Percentiles rank a stretch among this genome's conserved stretches.
These are phyloP conservation scores for Solanum aculeatissimum DNA, from an alignment of 305 asterid genomes.

Conservation along the genomic window DNA sequence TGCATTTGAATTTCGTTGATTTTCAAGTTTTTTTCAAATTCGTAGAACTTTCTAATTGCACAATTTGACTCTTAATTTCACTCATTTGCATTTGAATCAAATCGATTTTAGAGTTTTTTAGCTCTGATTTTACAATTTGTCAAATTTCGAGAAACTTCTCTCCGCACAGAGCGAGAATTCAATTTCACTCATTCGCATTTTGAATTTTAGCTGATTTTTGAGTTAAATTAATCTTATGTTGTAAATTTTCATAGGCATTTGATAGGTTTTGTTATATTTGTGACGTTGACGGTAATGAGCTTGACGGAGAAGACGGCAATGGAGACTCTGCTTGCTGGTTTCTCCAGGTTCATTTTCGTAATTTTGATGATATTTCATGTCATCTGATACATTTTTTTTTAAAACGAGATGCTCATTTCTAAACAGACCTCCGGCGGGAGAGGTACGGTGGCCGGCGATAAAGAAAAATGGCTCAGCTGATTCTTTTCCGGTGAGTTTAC, in stretches of 20 bases:
- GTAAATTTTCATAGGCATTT: constrained; percentile 37
- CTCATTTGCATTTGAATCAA: not conserved
- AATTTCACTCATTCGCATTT: not conserved
- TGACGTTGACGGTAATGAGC: constrained; percentile 44
- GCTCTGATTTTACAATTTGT: not conserved
- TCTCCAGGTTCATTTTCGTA: constrained; percentile 23
- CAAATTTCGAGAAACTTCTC: not conserved
- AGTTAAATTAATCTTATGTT: not conserved
- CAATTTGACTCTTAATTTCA: not conserved
- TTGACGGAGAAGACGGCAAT: constrained; percentile 36
- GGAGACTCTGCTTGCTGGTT: constrained; percentile 19
- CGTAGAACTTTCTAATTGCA: not conserved
- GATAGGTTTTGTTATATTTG: constrained; percentile 50
- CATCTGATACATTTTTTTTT: not conserved
- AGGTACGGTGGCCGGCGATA: not conserved
- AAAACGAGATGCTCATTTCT: not conserved
- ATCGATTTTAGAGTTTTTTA: not conserved
- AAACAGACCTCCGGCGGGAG: constrained; percentile 14
- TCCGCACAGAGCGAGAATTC: constrained; percentile 14
- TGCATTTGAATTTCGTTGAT: not conserved
- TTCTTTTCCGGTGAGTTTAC: constrained; percentile 25
- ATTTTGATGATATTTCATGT: not conserved
- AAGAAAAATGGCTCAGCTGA: constrained; percentile 27
- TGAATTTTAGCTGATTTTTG: not conserved
- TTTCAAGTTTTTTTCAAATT: not conserved